Evolutionary conservation across 805 yeast genomes (phyloP).

Genomic region (Torulaspora quercuum): DNA sequence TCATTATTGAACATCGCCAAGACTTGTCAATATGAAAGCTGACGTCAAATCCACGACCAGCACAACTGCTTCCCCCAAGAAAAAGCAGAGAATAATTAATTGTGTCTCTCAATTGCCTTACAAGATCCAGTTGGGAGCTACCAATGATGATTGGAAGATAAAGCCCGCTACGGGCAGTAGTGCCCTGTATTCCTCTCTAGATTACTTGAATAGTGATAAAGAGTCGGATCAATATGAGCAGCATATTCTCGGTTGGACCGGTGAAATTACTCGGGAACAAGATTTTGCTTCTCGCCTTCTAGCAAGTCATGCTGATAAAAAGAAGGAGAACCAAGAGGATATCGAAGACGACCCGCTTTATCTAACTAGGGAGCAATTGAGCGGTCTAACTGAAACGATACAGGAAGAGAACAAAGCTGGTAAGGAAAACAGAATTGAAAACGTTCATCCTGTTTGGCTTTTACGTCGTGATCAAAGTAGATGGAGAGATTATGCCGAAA

Average conservation of each 20-base stretch:
- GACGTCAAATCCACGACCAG: too few relatives aligned
- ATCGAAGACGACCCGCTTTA: constrained; percentile 60
- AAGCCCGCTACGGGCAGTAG: constrained; percentile 75
- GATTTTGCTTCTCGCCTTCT: constrained; percentile 11
- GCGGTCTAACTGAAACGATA: constrained; percentile 28
- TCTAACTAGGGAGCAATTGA: constrained; percentile 54
- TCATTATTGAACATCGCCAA: too few relatives aligned
- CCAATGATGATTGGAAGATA: constrained; percentile 48
- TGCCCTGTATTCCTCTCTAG: constrained; percentile 74
- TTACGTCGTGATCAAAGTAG: constrained; percentile 70
- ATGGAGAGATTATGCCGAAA: constrained; percentile 90
- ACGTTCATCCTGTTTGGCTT: constrained; percentile 84
- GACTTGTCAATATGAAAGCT: too few relatives aligned
- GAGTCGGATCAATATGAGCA: constrained; percentile 80
- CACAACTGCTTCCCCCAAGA: constrained; percentile 1
- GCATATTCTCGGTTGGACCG: constrained; percentile 91
- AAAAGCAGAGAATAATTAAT: constrained; percentile 35
- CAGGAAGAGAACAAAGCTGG: constrained; percentile 45
- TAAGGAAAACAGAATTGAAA: constrained; percentile 39
- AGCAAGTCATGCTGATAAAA: constrained; percentile 7
- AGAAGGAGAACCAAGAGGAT: constrained; percentile 28
- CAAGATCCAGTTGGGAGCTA: constrained; percentile 33
- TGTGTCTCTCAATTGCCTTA: constrained; percentile 39
- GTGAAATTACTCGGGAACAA: constrained; percentile 53
- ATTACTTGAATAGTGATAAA: constrained; percentile 44